A percentile compares a stretch with the other conserved stretches of the same genome.
Evolutionary conservation across 2,329 filamentous ascomycete genomes (phyloP).

Genomic region (Cladorrhinum sp.): DNA sequence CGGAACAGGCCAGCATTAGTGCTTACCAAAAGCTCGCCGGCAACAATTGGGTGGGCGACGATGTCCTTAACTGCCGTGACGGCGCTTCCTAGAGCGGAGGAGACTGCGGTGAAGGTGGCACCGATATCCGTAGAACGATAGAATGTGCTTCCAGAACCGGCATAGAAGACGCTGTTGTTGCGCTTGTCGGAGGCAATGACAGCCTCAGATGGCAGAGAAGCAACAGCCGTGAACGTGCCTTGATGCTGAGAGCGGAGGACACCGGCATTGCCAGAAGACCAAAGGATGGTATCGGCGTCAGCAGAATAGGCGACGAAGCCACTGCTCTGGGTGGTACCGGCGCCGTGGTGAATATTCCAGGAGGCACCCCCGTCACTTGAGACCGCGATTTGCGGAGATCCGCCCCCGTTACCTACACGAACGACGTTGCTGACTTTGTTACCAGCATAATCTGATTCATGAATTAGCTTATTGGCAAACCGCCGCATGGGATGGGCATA

Average conservation of each 20-base stretch:
- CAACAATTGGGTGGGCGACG: slow-evolving; percentile 52
- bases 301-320: slow-evolving; percentile 51
- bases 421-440: slow-evolving; percentile 45
- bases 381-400: slow-evolving; percentile 44
- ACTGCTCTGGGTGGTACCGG: slow-evolving; percentile 41
- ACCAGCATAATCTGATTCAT: slow-evolving; percentile 42
- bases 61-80: slow-evolving; percentile 50
- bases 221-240: slow-evolving; percentile 43
- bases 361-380: slow-evolving; percentile 49
- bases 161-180: slow-evolving; percentile 52
- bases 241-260: slow-evolving; percentile 43
- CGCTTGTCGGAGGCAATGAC: slow-evolving; percentile 54
- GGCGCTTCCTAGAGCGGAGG: slow-evolving; percentile 37
- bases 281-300: slow-evolving; percentile 47
- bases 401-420: slow-evolving; percentile 46
- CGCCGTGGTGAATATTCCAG: slow-evolving; percentile 47
- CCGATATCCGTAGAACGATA: slow-evolving; percentile 51
- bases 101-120: slow-evolving; percentile 42
- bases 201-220: slow-evolving; percentile 43
- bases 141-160: slow-evolving; percentile 42
- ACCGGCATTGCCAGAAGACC: slow-evolving; percentile 42
- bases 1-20: slow-evolving; percentile 54
- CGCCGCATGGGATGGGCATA: neutral
- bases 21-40: slow-evolving; percentile 59
- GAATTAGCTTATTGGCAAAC: neutral